Evolutionary conservation across 306 rosid species (phyloP).

Genomic region (Aeschynomene evenia): DNA sequence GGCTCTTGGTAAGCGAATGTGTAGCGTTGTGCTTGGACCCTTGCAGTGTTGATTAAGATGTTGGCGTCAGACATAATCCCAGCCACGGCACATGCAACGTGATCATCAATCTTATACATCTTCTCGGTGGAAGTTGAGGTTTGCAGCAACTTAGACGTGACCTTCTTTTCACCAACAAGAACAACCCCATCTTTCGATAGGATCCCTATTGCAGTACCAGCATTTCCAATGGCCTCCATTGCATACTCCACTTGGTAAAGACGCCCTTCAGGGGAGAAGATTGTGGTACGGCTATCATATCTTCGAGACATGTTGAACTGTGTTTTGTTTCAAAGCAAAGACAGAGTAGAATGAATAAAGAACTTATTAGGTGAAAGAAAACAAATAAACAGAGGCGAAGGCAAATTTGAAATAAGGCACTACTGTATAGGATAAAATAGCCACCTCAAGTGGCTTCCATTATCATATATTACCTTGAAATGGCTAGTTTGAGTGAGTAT

Average conservation of each 20-base stretch:
- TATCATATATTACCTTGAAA: neutral
- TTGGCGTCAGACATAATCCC: constrained; percentile 58
- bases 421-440: neutral
- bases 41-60: constrained; percentile 51
- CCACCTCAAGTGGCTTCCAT: neutral
- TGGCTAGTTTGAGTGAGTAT: neutral
- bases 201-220: constrained; percentile 57
- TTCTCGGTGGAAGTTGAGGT: constrained; percentile 54
- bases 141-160: constrained; percentile 54
- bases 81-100: constrained; percentile 55
- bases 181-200: constrained; percentile 54
- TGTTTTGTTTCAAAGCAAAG: constrained; percentile 14
- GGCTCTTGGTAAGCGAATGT: constrained; percentile 51
- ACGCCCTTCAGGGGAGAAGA: constrained; percentile 54
- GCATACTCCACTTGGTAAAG: constrained; percentile 58
- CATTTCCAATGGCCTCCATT: constrained; percentile 57
- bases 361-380: neutral
- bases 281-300: constrained; percentile 58
- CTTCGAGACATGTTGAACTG: constrained; percentile 48
- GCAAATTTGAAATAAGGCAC: neutral
- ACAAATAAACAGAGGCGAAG: neutral
- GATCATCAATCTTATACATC: constrained; percentile 58
- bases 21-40: constrained; percentile 56
- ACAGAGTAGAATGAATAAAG: constrained; percentile 23
- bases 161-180: constrained; percentile 53